Base-by-base conservation (phyloP, 768 basidiomycete species). In the Suillus lakei region DNA sequence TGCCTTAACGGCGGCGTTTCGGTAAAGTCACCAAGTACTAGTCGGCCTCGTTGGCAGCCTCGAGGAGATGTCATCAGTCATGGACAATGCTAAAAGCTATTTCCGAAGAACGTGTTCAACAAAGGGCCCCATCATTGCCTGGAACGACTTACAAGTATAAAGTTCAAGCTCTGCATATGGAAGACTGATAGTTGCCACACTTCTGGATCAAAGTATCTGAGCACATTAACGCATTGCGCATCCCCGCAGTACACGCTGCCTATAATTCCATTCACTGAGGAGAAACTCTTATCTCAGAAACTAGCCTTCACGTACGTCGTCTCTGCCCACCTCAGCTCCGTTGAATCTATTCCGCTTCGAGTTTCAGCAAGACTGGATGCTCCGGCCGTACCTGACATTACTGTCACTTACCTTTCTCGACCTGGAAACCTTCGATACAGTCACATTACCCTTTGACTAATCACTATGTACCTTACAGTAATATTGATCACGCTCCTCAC, bases 301-400 rank as follows among this genome's bases (percentile, higher is more conserved):
- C 67, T 83, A 84, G 5, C 78, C 83, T 98, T 87, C 81, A 96
- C 97, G 6, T 97, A 99, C 75, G 85, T 98, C 70, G 91, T 97
- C 62, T 94, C 93, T 32, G 88, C 95, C 13, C 96, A 97, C 70
- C 94, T 96, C 0, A 94, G 96, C 5, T 86, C 90, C 55, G 93
- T 94, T 64, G 98, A 98, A 80, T 93, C 95, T 43, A 82, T 98
- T 66, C 85, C 98, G 64, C 98, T 97, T 46, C 92, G 97, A 66
- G 88, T 97, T 16, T 93, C 97, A 1, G 97, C 94, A 15, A 84
- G 82, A 67, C 86, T 99, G n/a, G 89, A 97, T 76, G 86, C 91
- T 26, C 94, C 95, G 9, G 94, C 94, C 66, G 86, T 98, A 66
- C 95, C 95, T 39, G 96, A n/a, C n/a, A n/a, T n/a, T n/a, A n/a